Evolutionary conservation across 192 early-diverging fungal species (phyloP).

Genomic region (Podila horticola): DNA sequence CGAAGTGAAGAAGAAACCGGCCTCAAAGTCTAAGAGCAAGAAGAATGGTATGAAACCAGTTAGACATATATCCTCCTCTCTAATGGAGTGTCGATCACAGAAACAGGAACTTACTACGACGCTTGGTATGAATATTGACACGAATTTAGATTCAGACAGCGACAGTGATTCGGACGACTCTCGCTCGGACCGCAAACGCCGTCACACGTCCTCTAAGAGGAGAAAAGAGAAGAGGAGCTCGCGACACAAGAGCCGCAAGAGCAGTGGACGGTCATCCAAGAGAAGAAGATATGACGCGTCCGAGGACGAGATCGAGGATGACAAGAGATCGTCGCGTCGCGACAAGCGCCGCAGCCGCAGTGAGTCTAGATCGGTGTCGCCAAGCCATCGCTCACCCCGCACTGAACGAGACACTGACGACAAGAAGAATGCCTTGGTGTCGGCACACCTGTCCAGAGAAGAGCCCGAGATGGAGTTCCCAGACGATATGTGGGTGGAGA

Average conservation of each 20-base stretch:
- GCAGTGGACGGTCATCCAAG: conserved; percentile 16
- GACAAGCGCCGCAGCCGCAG: neutral
- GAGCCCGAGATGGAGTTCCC: conserved; percentile 51
- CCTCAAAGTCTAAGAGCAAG: conserved; percentile 23
- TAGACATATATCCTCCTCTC: neutral
- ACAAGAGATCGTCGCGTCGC: conserved; percentile 5
- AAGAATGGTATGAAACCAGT: conserved; percentile 23
- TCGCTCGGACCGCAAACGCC: conserved; percentile 14
- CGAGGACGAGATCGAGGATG: conserved; percentile 30
- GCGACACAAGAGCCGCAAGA: conserved; percentile 25
- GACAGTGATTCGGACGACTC: conserved; percentile 38
- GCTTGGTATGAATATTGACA: conserved; percentile 5
- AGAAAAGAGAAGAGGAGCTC: conserved; percentile 40
- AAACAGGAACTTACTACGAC: neutral
- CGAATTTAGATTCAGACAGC: conserved; percentile 22
- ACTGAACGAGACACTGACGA: neutral
- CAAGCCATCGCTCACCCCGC: neutral
- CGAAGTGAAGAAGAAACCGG: conserved; percentile 35
- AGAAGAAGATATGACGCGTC: conserved; percentile 11
- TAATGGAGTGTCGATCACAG: neutral
- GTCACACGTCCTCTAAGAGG: conserved; percentile 27
- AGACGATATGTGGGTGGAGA: conserved; percentile 70
- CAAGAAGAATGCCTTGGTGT: neutral
- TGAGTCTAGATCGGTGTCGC: conserved; percentile 11
- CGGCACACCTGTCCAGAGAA: neutral